Conservation (phyloP, 2,329 filamentous ascomycete species). For the Cladophialophora yegresii region DNA sequence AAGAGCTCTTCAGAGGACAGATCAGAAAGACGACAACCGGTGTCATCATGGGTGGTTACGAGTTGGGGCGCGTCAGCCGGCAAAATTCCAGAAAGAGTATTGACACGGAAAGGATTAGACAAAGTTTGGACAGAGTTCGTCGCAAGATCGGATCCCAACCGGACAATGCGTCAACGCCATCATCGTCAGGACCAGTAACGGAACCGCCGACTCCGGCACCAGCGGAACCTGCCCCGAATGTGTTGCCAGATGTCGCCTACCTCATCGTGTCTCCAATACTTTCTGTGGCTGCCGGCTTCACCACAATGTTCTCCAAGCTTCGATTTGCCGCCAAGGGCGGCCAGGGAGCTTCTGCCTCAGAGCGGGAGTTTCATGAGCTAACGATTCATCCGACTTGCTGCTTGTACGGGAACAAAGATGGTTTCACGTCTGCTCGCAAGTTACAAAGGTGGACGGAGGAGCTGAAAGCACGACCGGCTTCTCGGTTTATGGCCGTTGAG, state of each 20-base stretch:
- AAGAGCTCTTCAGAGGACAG: background rate
- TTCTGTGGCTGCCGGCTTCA: constrained; percentile 58
- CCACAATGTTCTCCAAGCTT: constrained; percentile 60
- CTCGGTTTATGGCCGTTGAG: constrained; percentile 45
- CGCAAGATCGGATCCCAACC: constrained; percentile 37
- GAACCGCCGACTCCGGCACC: background rate
- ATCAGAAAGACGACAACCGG: constrained; percentile 22
- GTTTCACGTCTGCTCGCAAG: constrained; percentile 68
- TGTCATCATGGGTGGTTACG: constrained; percentile 51
- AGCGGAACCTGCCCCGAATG: constrained; percentile 25
- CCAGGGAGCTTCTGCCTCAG: constrained; percentile 61
- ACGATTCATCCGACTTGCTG: constrained; percentile 38
- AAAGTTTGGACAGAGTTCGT: constrained; percentile 46
- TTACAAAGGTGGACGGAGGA: constrained; percentile 66
- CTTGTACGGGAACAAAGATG: constrained; percentile 73
- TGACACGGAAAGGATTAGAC: constrained; percentile 43
- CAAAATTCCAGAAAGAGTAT: constrained; percentile 45
- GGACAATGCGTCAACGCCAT: constrained; percentile 21
- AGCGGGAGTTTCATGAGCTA: constrained; percentile 25
- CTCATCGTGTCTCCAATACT: constrained; percentile 68
- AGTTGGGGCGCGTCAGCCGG: constrained; percentile 48
- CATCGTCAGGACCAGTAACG: background rate
- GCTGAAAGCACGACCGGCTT: constrained; percentile 50
- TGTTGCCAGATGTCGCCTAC: constrained; percentile 44
- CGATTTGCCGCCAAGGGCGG: constrained; percentile 45